phyloP scores from a whole-genome alignment of 1,139 yeast species.

The Kodamaea derodonti region DNA sequence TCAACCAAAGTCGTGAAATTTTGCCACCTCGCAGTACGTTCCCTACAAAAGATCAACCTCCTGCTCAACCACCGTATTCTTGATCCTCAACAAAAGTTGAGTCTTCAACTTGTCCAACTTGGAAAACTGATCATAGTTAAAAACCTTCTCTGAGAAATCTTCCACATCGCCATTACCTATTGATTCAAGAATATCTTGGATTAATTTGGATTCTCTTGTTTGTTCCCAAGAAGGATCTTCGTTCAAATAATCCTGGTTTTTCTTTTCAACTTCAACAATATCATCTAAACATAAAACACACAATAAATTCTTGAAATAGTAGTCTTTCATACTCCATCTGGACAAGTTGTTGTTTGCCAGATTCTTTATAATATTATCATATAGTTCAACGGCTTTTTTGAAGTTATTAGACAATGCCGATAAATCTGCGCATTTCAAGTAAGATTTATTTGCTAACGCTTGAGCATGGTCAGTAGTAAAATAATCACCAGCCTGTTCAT shows the following conservation, averaged over 20 bases:
- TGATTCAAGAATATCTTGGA: constrained; percentile 63
- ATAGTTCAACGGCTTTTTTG: constrained; percentile 67
- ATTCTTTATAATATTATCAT: constrained; percentile 73
- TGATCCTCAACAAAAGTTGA: constrained; percentile 76
- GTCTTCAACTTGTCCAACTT: constrained; percentile 93
- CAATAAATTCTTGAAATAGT: constrained; percentile 77
- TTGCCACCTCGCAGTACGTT: not conserved
- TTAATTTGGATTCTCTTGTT: constrained; percentile 73
- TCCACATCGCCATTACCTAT: constrained; percentile 80
- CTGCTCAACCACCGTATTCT: constrained; percentile 66
- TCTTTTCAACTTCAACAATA: constrained; percentile 77
- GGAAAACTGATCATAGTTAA: constrained; percentile 81
- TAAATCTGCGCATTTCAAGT: constrained; percentile 85
- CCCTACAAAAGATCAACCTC: constrained; percentile 52
- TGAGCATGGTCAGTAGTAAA: constrained; percentile 90
- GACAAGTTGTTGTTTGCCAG: constrained; percentile 72
- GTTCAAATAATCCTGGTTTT: constrained; percentile 56
- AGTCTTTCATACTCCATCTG: constrained; percentile 91
- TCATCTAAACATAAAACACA: constrained; percentile 84
- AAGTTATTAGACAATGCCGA: constrained; percentile 74
- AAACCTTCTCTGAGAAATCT: constrained; percentile 67
- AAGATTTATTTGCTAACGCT: constrained; percentile 86
- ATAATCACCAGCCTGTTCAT: constrained; percentile 96
- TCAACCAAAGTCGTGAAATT: too few species aligned
- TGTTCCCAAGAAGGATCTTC: constrained; percentile 78